Evolutionary conservation across 192 early-diverging fungal species (phyloP).

Genomic region (Coemansia sp.): DNA sequence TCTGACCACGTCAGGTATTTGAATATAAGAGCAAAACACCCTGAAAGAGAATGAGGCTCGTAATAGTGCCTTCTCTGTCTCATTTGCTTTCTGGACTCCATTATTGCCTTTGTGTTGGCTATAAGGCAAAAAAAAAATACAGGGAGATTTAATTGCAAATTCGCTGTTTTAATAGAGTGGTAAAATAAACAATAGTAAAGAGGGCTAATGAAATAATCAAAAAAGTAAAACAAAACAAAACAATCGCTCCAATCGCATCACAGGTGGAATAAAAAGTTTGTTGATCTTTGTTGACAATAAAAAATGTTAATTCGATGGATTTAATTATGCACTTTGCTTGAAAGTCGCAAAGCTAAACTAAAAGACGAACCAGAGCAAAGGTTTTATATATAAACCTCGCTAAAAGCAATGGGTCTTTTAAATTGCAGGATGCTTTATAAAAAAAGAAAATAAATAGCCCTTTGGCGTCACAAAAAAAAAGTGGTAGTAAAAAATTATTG

Average conservation of each 20-base stretch:
- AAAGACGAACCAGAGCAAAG: no score
- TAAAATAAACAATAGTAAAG: neutral
- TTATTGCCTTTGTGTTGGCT: neutral
- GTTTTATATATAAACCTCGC: no score
- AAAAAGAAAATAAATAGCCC: no score
- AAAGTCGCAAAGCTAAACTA: no score
- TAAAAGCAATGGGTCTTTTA: no score
- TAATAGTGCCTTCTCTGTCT: conserved; percentile 1
- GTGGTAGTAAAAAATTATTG: no score
- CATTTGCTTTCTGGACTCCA: neutral
- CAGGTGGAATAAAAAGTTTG: neutral
- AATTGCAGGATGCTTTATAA: no score
- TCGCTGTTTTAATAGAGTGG: neutral
- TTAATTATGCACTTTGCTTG: no score
- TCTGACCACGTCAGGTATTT: conserved; percentile 13
- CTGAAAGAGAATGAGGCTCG: neutral
- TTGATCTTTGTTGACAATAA: neutral
- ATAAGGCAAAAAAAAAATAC: neutral
- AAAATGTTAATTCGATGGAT: neutral
- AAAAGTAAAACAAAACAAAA: neutral
- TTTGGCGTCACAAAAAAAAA: no score
- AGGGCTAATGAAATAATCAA: neutral
- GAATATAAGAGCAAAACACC: conserved; percentile 23
- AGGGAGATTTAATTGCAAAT: neutral
- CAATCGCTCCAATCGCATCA: neutral